Evolutionary conservation across 345 rosid genomes (phyloP).

Genomic region (Noccaea caerulescens): DNA sequence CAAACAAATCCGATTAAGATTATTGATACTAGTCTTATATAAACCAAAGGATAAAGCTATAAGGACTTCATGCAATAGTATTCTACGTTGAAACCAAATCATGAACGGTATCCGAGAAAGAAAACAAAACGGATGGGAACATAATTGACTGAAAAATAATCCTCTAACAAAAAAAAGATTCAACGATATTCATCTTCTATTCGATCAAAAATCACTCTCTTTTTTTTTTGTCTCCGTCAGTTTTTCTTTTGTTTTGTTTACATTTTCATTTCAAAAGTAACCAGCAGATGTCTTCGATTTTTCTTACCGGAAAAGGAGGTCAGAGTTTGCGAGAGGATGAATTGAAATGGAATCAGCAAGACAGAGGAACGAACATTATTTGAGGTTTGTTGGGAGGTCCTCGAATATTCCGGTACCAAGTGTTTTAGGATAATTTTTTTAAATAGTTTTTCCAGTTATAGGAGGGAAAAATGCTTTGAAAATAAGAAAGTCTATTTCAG

Average conservation of each 20-base stretch:
- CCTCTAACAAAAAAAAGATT: neutral
- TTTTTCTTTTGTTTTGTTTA: neutral
- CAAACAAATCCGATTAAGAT: neutral
- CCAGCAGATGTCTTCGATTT: neutral
- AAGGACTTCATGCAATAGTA: neutral
- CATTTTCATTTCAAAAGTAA: neutral
- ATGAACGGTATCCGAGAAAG: neutral
- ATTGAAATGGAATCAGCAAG: conserved; percentile 4
- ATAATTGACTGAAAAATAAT: neutral
- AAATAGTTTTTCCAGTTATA: neutral
- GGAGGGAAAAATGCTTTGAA: neutral
- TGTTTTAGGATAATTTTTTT: neutral
- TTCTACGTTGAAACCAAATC: neutral
- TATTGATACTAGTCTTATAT: neutral
- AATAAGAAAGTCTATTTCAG: conserved; percentile 3
- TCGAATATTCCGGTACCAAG: neutral
- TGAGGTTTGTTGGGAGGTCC: conserved; percentile 7
- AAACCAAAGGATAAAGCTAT: neutral
- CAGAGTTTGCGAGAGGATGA: conserved; percentile 2
- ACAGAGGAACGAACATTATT: neutral
- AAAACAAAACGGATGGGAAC: neutral
- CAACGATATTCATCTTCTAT: neutral
- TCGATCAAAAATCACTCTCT: neutral
- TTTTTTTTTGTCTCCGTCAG: neutral
- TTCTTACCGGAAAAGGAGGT: neutral